Evolutionary conservation across 148 eudicot species (phyloP).

Genomic region (Rhododendron molle): DNA sequence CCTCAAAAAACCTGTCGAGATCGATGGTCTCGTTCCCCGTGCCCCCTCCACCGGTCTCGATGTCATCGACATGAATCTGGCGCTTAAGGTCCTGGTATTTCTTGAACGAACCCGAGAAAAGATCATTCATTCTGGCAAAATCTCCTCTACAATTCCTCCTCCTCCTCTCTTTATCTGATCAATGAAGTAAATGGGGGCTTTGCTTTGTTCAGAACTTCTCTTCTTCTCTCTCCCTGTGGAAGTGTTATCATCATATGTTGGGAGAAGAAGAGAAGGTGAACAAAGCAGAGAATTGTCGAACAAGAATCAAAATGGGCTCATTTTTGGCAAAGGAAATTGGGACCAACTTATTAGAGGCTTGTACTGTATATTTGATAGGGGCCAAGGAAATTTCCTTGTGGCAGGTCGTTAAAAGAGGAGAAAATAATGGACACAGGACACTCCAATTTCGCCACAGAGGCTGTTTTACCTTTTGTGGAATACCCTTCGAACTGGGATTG

Average conservation of each 20-base stretch:
- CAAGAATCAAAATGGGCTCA: slow-evolving; percentile 5
- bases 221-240: slow-evolving; percentile 19
- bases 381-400: slow-evolving; percentile 17
- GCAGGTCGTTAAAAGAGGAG: slow-evolving; percentile 20
- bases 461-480: not conserved
- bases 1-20: slow-evolving; percentile 62
- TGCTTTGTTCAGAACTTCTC: slow-evolving; percentile 11
- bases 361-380: slow-evolving; percentile 9
- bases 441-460: not conserved
- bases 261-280: slow-evolving; percentile 30
- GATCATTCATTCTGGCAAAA: slow-evolving; percentile 50
- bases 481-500: not conserved
- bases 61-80: slow-evolving; percentile 37
- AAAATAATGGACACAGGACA: not conserved
- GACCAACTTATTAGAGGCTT: slow-evolving; percentile 14
- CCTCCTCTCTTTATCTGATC: not conserved
- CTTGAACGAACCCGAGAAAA: slow-evolving; percentile 64
- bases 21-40: slow-evolving; percentile 25
- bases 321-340: not conserved
- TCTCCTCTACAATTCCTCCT: not conserved
- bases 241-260: not conserved
- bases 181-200: not conserved
- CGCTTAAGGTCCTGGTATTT: slow-evolving; percentile 48
- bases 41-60: slow-evolving; percentile 32
- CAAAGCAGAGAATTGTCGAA: slow-evolving; percentile 22